These are phyloP conservation scores for Kokia cookei DNA, from an alignment of 441 rosid genomes.

Conservation along the genomic window DNA sequence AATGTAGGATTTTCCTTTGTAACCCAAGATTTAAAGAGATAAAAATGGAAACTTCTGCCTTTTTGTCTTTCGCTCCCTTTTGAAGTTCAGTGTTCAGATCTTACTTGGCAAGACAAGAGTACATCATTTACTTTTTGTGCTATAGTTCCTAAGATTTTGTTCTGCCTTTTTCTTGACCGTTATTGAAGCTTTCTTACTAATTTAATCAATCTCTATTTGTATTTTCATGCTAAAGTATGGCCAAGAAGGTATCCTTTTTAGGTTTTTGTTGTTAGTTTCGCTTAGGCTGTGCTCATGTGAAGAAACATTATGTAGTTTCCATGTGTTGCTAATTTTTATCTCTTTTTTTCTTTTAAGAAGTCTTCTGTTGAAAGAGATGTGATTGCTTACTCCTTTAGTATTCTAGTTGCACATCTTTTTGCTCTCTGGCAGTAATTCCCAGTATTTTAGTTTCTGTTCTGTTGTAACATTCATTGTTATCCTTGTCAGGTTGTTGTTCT, in stretches of 20 bases:
- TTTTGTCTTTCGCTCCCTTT: not conserved
- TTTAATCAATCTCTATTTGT: not conserved
- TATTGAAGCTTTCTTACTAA: not conserved
- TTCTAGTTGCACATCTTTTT: not conserved
- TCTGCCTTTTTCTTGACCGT: not conserved
- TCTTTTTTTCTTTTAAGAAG: not conserved
- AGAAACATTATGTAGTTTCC: not conserved
- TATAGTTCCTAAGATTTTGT: not conserved
- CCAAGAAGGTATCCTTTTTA: not conserved
- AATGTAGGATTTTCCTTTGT: not conserved
- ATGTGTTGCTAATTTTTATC: not conserved
- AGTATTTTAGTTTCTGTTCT: constrained; percentile 4
- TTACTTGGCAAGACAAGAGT: not conserved
- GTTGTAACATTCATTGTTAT: constrained; percentile 17
- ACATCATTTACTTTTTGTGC: not conserved
- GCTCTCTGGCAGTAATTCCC: not conserved
- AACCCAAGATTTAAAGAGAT: not conserved
- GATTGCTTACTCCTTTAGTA: not conserved
- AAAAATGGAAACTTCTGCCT: not conserved
- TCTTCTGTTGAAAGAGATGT: not conserved
- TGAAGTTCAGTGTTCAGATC: not conserved
- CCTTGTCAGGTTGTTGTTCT: constrained; percentile 74
- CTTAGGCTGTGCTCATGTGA: not conserved
- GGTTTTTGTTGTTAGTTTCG: not conserved
- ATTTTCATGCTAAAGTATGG: not conserved